Percentiles rank a stretch among this genome's conserved stretches.
Evolutionary conservation across 345 rosid species (phyloP).

Genomic region (Reutealis trisperma): DNA sequence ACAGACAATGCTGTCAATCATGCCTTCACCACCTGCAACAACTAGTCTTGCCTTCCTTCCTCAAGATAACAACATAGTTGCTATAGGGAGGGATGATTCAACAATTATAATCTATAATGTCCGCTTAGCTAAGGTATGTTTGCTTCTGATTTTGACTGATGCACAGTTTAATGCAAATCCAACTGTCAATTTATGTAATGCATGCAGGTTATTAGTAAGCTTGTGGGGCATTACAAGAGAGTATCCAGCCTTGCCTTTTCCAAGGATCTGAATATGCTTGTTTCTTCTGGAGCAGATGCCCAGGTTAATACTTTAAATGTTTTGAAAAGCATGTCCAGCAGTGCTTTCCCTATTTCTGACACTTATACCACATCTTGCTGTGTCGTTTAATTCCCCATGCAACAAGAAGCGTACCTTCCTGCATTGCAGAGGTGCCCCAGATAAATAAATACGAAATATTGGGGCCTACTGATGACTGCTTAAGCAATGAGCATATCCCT

Average conservation of each 20-base stretch:
- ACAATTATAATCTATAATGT: constrained; percentile 39
- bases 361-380: not conserved
- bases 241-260: constrained; percentile 78
- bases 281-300: constrained; percentile 91
- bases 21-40: constrained; percentile 45
- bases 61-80: constrained; percentile 47
- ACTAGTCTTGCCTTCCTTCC: constrained; percentile 57
- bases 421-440: not conserved
- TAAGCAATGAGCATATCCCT: not conserved
- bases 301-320: constrained; percentile 47
- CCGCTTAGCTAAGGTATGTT: constrained; percentile 40
- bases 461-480: not conserved
- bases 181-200: not conserved
- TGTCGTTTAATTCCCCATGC: not conserved
- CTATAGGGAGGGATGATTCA: constrained; percentile 55
- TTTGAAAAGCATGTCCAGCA: constrained; percentile 35
- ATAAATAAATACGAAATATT: too few relatives aligned
- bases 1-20: constrained; percentile 45
- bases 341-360: constrained; percentile 36
- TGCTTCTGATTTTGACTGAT: too few relatives aligned
- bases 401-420: not conserved
- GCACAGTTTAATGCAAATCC: not conserved
- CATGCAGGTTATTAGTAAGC: constrained; percentile 62
- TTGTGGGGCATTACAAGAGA: constrained; percentile 74
- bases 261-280: constrained; percentile 50